Evolutionary conservation across 1,139 yeast genomes (phyloP).

Genomic region (Hanseniaspora sp.): DNA sequence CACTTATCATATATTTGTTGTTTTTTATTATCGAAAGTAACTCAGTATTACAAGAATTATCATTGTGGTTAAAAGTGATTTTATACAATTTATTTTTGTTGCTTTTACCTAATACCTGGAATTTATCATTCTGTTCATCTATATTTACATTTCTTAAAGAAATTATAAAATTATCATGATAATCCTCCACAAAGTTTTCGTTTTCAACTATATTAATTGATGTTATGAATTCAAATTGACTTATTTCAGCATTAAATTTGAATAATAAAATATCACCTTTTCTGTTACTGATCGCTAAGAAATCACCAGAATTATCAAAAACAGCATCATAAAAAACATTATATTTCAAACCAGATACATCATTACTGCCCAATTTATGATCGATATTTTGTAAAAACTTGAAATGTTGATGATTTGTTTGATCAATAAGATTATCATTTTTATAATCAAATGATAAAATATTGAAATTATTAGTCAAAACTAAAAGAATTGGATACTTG

Average conservation of each 20-base stretch:
- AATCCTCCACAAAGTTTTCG: neutral
- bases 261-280: slow-evolving; percentile 6
- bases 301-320: slow-evolving; percentile 10
- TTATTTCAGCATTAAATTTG: neutral
- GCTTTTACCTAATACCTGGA: slow-evolving; percentile 1
- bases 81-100: neutral
- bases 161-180: neutral
- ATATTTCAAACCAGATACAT: neutral
- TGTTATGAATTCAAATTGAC: neutral
- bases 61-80: neutral
- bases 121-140: neutral
- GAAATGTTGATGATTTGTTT: neutral
- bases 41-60: neutral
- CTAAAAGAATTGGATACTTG: slow-evolving; percentile 1
- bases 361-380: neutral
- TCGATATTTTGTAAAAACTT: slow-evolving; percentile 7
- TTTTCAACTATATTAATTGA: neutral
- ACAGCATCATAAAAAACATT: slow-evolving; percentile 6
- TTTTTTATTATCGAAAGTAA: neutral
- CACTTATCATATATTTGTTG: slow-evolving; percentile 19
- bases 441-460: slow-evolving; percentile 3
- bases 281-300: slow-evolving; percentile 1
- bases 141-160: neutral
- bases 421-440: neutral
- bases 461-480: slow-evolving; percentile 9